Evolutionary conservation across 2,329 filamentous ascomycete genomes (phyloP).

Genomic region (Delphinella strobiligena): DNA sequence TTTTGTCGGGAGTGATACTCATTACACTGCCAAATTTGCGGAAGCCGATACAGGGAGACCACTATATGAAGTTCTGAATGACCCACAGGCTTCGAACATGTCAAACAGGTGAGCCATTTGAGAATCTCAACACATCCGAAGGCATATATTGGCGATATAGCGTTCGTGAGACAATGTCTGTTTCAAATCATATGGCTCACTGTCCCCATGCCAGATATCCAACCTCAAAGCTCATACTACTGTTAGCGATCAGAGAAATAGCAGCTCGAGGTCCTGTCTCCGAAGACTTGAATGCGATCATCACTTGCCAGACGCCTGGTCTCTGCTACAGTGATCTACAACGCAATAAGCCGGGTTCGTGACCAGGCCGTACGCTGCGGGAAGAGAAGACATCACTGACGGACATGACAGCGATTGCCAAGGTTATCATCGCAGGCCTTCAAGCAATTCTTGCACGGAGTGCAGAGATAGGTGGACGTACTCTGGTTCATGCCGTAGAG

Average conservation of each 20-base stretch:
- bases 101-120: too few relatives aligned
- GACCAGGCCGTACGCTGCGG: slow-evolving; percentile 8
- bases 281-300: slow-evolving; percentile 12
- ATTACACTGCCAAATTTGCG: slow-evolving; percentile 17
- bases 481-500: slow-evolving; percentile 19
- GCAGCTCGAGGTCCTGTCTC: not conserved
- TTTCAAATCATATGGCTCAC: slow-evolving; percentile 2
- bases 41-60: slow-evolving; percentile 17
- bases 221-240: slow-evolving; percentile 6
- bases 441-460: slow-evolving; percentile 13
- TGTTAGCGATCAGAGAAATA: not conserved
- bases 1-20: slow-evolving; percentile 22
- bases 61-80: slow-evolving; percentile 17
- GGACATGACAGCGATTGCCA: not conserved
- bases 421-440: not conserved
- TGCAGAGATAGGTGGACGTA: slow-evolving; percentile 24
- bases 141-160: too few relatives aligned
- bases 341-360: slow-evolving; percentile 4
- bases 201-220: slow-evolving; percentile 14
- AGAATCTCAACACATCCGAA: too few relatives aligned
- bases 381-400: not conserved
- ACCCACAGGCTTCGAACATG: slow-evolving; percentile 13
- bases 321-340: slow-evolving; percentile 16
- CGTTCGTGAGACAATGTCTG: too few relatives aligned
- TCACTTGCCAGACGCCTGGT: slow-evolving; percentile 24